Evolutionary conservation across 1,139 yeast species (phyloP), one percentile per base, ranked within the genome.

Genomic region (Suhomyces wounanorum): DNA sequence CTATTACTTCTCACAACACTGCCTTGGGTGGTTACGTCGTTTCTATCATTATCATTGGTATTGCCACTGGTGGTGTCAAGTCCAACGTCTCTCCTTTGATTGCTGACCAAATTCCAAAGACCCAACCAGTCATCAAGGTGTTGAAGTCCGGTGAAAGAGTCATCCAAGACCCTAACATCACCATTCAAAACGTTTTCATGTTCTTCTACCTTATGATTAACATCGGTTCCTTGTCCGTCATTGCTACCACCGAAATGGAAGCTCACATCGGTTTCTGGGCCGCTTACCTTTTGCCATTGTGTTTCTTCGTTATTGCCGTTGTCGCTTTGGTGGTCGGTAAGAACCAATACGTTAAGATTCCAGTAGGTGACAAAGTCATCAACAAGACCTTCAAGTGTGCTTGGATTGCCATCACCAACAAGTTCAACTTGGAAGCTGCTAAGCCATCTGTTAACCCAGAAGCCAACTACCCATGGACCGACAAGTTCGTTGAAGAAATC

Each of bases 41-140:
- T 45, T 78, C 88, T 44, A 84, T 89, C 68, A 72, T 88, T 53
- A 67, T 85, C 50, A 82, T 88, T 63, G 94, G 95, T 61, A 59
- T 87, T 43, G 95, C 90, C 51, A 85, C 95, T 36, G 95, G 96
- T 63, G 85, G 91, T 65, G 88, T 89, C 66, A 89, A 89, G 68
- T 78, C 94, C 40, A 87, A 88, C 61, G 85, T 88, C 44, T 78
- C 89, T 26, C 95, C 95, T 33, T 76, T 87, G 64, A 81, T 89
- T 66, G 91, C 91, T 49, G 95, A 88, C 64, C 96, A 89, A 72
- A 65, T 76, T 52, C 79, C 79, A 43, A 58, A 58, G 52, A 58
- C 60, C 43, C 49, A 47, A 31, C 67, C 68, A 1, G 49, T 60
- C 18, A 65, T 65, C 50, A 63, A 60, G 55, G 62, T 62, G 36